A percentile compares a stretch with the other conserved stretches of the same genome.
phyloP scores from a whole-genome alignment of 139 green algal genomes.

The Chlamydomonas incerta region DNA sequence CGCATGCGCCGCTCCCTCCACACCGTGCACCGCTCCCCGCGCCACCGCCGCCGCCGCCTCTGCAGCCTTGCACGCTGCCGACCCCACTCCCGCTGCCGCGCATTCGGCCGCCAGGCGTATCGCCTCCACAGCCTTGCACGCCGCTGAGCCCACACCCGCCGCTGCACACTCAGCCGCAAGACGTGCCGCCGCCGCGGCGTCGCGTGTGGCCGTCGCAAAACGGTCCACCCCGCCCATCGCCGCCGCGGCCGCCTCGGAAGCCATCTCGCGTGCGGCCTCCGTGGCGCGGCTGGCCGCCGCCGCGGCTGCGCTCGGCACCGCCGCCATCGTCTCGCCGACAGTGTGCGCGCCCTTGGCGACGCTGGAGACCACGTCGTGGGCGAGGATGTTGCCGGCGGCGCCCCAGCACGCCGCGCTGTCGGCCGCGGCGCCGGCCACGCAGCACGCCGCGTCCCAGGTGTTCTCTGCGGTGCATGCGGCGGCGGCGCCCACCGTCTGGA shows the following conservation, averaged over 20 bases:
- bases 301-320: neutral
- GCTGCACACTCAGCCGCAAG: too few relatives aligned
- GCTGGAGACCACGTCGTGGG: neutral
- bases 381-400: neutral
- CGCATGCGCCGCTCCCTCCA: too few relatives aligned
- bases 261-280: neutral
- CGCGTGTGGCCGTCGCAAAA: neutral
- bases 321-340: neutral
- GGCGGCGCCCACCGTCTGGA: neutral
- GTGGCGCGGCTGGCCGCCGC: neutral
- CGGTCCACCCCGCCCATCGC: neutral
- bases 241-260: neutral
- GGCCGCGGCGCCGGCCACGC: neutral
- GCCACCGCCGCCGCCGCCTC: too few relatives aligned
- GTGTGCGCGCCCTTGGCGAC: neutral
- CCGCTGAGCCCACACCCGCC: too few relatives aligned
- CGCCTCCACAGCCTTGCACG: too few relatives aligned
- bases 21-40: too few relatives aligned
- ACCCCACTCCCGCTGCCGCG: too few relatives aligned
- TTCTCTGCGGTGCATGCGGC: conserved; percentile 18
- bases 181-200: too few relatives aligned
- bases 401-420: conserved; percentile 12
- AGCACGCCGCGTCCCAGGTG: neutral
- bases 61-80: too few relatives aligned
- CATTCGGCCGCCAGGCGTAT: too few relatives aligned